These are phyloP conservation scores for Boletus bicolor DNA, from an alignment of 768 basidiomycete species.

Conservation along the genomic window DNA sequence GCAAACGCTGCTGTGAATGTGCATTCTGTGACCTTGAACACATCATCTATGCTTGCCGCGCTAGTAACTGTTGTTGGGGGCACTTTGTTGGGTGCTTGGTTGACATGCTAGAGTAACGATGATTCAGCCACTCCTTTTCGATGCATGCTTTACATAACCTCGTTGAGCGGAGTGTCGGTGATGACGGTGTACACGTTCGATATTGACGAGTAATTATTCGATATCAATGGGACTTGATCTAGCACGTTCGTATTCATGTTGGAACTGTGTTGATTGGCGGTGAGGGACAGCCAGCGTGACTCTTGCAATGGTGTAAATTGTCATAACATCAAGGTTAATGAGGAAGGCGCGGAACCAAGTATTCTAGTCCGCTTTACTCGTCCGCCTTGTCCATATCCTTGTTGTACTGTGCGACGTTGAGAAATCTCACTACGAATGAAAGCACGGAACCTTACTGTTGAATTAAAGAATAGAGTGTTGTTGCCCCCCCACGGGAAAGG, in stretches of 20 bases:
- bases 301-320: background rate
- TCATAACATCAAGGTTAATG: background rate
- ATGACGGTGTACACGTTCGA: background rate
- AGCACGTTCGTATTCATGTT: background rate
- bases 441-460: slow-evolving; percentile 47
- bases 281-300: background rate
- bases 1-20: slow-evolving; percentile 15
- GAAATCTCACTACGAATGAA: background rate
- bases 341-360: background rate
- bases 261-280: background rate
- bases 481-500: slow-evolving; percentile 89
- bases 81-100: slow-evolving; percentile 39
- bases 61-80: slow-evolving; percentile 31
- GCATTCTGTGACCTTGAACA: slow-evolving; percentile 13
- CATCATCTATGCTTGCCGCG: slow-evolving; percentile 27
- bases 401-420: slow-evolving; percentile 46
- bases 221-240: background rate
- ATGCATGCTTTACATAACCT: background rate
- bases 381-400: slow-evolving; percentile 51
- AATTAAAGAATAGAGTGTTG: slow-evolving; percentile 82
- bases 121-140: background rate
- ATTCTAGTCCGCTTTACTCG: slow-evolving; percentile 11
- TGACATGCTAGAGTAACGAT: slow-evolving; percentile 27
- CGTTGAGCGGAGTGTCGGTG: background rate
- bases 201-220: background rate